Base-by-base conservation (phyloP, 108 stramenopile genomes). In the Pseudonitzschia multistriata region DNA sequence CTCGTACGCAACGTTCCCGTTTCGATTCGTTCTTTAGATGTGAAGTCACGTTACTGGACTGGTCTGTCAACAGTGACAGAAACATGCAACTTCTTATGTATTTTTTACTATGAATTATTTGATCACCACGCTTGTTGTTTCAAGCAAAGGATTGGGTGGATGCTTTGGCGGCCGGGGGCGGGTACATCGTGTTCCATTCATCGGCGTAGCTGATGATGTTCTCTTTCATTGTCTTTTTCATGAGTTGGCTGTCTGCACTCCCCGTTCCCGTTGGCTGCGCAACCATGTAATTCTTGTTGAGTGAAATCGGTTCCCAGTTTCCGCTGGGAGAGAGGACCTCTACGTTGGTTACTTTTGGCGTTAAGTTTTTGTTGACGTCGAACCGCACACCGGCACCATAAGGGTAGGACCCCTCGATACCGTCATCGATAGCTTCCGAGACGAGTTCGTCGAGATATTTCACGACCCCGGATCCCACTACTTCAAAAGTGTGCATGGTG, bases 331-430 rank as follows among this genome's bases (percentile, higher is more conserved):
- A 34, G 68, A 80, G 25, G 0, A 79, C 57, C 64, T 83, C 66
- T 6, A 86, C 48, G 49, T 76, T 77, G 60, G 39, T 54, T 5
- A 82, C 47, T 1, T 70, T 73, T 28, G 49, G 31, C 2, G 49
- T 13, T 42, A 36, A 30, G 28, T 55, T 57, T 6, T 47, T 42
- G 60, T 83, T 66, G 37, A 81, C 83, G 25, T 60, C 52, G 49
- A 68, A 87, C 6, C 83, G 78, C 19, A 87, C 52, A 11, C 82
- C 83, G 31, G 78, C 68, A 14, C 73, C 76, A 68, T 74, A 77
- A 25, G 86, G 83, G 57, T 82, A 87, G 13, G 52, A 42, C 37
- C 69, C 79, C 3, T 48, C 5, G 21, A 3, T n/a, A 47, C 34
- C 57, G 14, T 37, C 37, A 8, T 60, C 69, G 19, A 78, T 30